phyloP scores from a whole-genome alignment of 345 rosid genomes.

The Arabis alpina region DNA sequence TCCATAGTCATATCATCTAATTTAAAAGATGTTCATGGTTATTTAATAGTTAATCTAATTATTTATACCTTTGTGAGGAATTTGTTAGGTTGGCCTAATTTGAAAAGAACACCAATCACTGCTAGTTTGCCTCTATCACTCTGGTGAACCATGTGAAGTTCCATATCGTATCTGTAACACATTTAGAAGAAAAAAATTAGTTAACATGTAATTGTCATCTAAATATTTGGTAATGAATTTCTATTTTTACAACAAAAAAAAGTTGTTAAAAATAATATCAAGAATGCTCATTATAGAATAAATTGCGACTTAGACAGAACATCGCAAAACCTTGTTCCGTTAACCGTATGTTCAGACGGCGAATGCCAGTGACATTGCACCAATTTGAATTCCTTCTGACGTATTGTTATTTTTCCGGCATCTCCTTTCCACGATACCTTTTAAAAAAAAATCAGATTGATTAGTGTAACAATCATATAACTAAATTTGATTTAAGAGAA shows the following conservation, averaged over 20 bases:
- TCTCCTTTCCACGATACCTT: slow-evolving; percentile 73
- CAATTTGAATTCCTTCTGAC: slow-evolving; percentile 51
- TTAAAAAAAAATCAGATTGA: not conserved
- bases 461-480: not conserved
- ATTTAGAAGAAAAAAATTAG: not conserved
- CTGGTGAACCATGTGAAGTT: slow-evolving; percentile 68
- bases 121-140: slow-evolving; percentile 48
- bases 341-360: slow-evolving; percentile 67
- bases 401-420: slow-evolving; percentile 62
- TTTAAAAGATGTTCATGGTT: too few relatives aligned
- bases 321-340: slow-evolving; percentile 56
- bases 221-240: not conserved
- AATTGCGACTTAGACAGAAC: too few relatives aligned
- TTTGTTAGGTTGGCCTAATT: slow-evolving; percentile 59
- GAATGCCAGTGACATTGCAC: slow-evolving; percentile 73
- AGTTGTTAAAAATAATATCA: too few relatives aligned
- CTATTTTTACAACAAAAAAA: not conserved
- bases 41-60: not conserved
- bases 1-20: too few relatives aligned
- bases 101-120: slow-evolving; percentile 58
- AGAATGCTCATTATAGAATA: too few relatives aligned
- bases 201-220: not conserved
- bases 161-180: slow-evolving; percentile 50
- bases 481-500: too few relatives aligned
- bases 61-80: slow-evolving; percentile 59